phyloP scores from a whole-genome alignment of 345 rosid genomes.

The Euphorbia pulcherrima region DNA sequence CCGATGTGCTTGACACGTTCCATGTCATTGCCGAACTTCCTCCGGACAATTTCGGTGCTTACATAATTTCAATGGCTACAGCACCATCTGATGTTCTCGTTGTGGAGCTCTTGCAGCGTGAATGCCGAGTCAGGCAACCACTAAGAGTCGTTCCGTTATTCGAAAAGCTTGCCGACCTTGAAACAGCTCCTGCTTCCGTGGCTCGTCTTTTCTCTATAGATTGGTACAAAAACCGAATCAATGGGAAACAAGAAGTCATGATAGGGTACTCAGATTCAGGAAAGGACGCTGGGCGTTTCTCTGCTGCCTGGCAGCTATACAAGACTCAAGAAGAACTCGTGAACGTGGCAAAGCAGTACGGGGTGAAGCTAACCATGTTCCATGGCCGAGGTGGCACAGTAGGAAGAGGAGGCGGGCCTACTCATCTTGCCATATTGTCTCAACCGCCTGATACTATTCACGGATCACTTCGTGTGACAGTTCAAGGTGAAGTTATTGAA shows the following conservation, averaged over 20 bases:
- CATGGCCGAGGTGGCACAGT: slow-evolving; percentile 98
- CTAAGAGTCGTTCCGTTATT: slow-evolving; percentile 95
- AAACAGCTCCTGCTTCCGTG: slow-evolving; percentile 94
- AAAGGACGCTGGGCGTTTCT: slow-evolving; percentile 89
- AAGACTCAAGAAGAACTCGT: slow-evolving; percentile 97
- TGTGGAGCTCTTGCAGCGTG: slow-evolving; percentile 87
- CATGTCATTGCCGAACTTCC: slow-evolving; percentile 37
- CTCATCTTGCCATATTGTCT: slow-evolving; percentile 96
- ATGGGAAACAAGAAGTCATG: slow-evolving; percentile 97
- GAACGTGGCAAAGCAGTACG: slow-evolving; percentile 71
- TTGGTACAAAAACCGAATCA: slow-evolving; percentile 80
- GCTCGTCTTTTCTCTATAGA: slow-evolving; percentile 85
- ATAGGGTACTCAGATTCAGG: slow-evolving; percentile 98
- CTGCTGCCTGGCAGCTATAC: slow-evolving; percentile 97
- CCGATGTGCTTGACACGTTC: slow-evolving; percentile 34
- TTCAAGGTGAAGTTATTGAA: slow-evolving; percentile 94
- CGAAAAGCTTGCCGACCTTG: slow-evolving; percentile 96
- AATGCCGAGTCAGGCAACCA: slow-evolving; percentile 83
- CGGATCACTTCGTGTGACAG: slow-evolving; percentile 88
- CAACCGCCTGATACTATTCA: slow-evolving; percentile 97
- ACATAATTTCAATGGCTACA: slow-evolving; percentile 37
- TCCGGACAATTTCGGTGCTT: slow-evolving; percentile 33
- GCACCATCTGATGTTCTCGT: slow-evolving; percentile 37
- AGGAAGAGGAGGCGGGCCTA: slow-evolving; percentile 98
- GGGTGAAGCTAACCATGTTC: slow-evolving; percentile 93